Evolutionary conservation across 2,329 filamentous ascomycete genomes (phyloP).

Genomic region (Epichloe sibirici): DNA sequence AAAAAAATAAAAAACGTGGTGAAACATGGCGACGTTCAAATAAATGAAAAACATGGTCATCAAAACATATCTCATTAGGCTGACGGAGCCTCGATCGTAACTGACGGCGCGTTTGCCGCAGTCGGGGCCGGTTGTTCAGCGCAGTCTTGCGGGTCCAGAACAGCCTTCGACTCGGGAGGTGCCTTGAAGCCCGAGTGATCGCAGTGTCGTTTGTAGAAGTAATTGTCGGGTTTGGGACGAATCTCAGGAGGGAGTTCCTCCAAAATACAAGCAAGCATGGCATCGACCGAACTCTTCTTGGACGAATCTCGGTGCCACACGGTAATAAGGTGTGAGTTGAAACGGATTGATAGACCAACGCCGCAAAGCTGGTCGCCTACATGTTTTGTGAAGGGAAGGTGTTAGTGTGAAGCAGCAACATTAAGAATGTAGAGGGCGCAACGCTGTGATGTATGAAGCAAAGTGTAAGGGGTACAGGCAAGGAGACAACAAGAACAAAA

Average conservation of each 20-base stretch:
- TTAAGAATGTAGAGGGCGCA: too few species aligned
- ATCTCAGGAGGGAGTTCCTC: slow-evolving; percentile 62
- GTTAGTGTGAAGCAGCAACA: not conserved
- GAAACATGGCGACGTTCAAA: not conserved
- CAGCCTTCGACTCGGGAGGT: slow-evolving; percentile 44
- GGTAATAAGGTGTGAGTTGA: slow-evolving; percentile 78
- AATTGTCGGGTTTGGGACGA: slow-evolving; percentile 56
- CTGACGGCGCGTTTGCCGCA: slow-evolving; percentile 12
- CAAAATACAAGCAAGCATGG: slow-evolving; percentile 60
- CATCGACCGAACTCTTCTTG: slow-evolving; percentile 67
- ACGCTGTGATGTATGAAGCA: too few species aligned
- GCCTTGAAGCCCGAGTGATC: slow-evolving; percentile 75
- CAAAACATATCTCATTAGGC: slow-evolving; percentile 1
- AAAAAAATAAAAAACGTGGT: not conserved
- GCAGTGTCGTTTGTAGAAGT: slow-evolving; percentile 80
- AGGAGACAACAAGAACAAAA: not conserved
- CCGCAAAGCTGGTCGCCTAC: slow-evolving; percentile 79
- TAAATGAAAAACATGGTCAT: not conserved
- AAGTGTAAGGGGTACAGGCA: too few species aligned
- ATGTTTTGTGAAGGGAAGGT: slow-evolving; percentile 2
- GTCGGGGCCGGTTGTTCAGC: slow-evolving; percentile 21
- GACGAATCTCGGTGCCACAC: slow-evolving; percentile 87
- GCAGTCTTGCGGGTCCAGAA: slow-evolving; percentile 43
- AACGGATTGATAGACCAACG: slow-evolving; percentile 74
- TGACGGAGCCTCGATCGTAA: slow-evolving; percentile 14